Conservation (phyloP, 345 rosid genomes). For the Citrus trifoliata region DNA sequence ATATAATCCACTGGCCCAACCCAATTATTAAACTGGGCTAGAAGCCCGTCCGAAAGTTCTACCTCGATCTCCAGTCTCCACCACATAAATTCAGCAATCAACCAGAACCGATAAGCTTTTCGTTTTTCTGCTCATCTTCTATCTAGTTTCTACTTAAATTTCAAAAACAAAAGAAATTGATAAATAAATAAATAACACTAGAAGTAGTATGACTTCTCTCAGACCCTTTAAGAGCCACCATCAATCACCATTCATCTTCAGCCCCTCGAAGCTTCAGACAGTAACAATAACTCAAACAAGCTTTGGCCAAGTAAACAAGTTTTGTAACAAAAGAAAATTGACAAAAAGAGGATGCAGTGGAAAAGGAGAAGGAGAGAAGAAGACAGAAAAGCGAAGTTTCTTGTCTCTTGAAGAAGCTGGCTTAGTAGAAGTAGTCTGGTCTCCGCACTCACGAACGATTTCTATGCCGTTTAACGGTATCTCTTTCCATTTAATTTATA, state of each 20-base stretch:
- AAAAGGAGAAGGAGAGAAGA: constrained; percentile 33
- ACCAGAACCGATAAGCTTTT: constrained; percentile 5
- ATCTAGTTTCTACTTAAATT: too few relatives aligned
- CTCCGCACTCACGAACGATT: constrained; percentile 78
- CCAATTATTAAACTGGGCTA: too few relatives aligned
- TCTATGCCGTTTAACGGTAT: constrained; percentile 84
- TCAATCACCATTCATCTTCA: constrained; percentile 22
- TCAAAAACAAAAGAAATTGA: not conserved
- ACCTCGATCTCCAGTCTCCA: constrained; percentile 19
- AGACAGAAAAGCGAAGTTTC: constrained; percentile 45
- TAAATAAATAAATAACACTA: not conserved
- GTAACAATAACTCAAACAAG: not conserved
- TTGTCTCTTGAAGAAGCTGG: constrained; percentile 88
- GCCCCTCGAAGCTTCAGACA: constrained; percentile 9
- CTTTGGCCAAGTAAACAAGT: constrained; percentile 6
- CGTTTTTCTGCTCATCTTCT: not conserved
- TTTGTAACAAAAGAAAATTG: constrained; percentile 8
- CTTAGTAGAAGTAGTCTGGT: constrained; percentile 75
- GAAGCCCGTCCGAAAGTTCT: not conserved
- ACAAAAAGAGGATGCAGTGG: constrained; percentile 32
- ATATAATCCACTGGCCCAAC: too few relatives aligned
- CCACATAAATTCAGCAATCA: constrained; percentile 16
- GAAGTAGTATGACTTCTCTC: constrained; percentile 25
- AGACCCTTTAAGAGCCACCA: constrained; percentile 8
- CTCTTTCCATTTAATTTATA: not conserved